Base-by-base conservation (phyloP, 805 yeast genomes). In the Wickerhamiella sergipiensis region DNA sequence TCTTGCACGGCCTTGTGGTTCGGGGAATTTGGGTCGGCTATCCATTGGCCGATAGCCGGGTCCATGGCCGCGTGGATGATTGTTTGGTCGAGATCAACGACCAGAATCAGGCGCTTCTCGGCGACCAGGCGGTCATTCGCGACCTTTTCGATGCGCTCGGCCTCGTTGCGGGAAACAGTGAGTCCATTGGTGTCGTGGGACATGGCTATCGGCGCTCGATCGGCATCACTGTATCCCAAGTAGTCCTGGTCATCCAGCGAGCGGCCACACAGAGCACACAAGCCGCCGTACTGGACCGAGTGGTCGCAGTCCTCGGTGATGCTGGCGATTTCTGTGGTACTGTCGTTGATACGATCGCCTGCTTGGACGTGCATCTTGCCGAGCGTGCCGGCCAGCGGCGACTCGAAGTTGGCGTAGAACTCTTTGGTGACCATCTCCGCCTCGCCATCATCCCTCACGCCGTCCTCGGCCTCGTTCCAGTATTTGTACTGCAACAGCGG, bases 21-120 rank as follows among this genome's bases (percentile, higher is more conserved):
- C 6, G 97, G 95, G 59, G 86, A 85, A 5, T 72, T 65, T 2
- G 87, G 82, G 61, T 92, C 97, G 48, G 75, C 74, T 74, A 85
- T 88, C 98, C 98, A 92, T 61, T 86, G 95, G 0, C 92, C 92
- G 29, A 92, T 95, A 0, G 96, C 88, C 0, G 97, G 97, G 64
- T 92, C 98, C 17, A 90, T 97, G 5, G 97, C 90, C 43, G 97
- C 95, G 62, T 92, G 98, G 31, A 92, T 90, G 5, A 92, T 94
- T 0, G 98, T 92, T 65, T 92, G 98, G 69, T 92, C 98, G 55
- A 92, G 73, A 71, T 92, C 98, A 5, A 92, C 98, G 26, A 92
- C 97, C 51, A 92, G 72, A 29, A 92, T 88, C 55, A 92, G 71
- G 64, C 85, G 86, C 53, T 75, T 71, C 49, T 79, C 84, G 15